Base-by-base conservation (phyloP, 768 basidiomycete species). In the Boletus tomentosulus region DNA sequence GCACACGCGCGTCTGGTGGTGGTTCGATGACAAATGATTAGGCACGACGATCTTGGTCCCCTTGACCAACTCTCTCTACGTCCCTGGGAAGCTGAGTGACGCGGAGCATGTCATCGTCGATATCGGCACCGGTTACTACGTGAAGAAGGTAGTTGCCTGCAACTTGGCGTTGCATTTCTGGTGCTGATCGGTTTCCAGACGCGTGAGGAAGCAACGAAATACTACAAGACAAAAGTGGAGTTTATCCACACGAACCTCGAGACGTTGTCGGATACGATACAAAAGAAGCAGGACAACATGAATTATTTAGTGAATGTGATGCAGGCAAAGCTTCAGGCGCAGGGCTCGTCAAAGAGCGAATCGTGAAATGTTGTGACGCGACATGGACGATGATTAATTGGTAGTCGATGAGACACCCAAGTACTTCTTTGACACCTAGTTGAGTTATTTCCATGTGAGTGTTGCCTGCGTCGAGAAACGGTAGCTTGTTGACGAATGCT, bases 81-180 rank as follows among this genome's bases (percentile, higher is more conserved):
- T 98, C 25, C 94, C 96, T 2, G 97, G 95, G 19, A 92, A 86
- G 71, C 77, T 98, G 45, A 78, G 76, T 39, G 89, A 97, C 65
- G 70, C 82, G 1, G 87, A 93, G 43, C 81, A 92, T 61, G 95
- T 99, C 45, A 86, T 98, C 57, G 83, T 98, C 37, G 97, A 99
- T 67, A 79, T 98, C 27, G 97, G 97, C 1, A 98, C 96, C 0
- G 96, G 97, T 0, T 99, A 98, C 71, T 98, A 87, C 61, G 89
- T 98, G 16, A 85, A 91, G 72, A 99, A 98, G 81, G 97, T 92
- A 45, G 47, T 28, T 9, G 7, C 2, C 3, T 42, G 75, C 51
- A 25, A 52, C 13, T 48, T 28, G 49, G 22, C 33, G 15, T n/a
- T 7, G 11, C 44, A 4, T 46, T 39, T 11, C 10, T 30, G 16